A percentile compares a stretch with the other conserved stretches of the same genome.
These are phyloP conservation scores for Closterium sp. DNA, from an alignment of 139 green algal species.

Conservation along the genomic window DNA sequence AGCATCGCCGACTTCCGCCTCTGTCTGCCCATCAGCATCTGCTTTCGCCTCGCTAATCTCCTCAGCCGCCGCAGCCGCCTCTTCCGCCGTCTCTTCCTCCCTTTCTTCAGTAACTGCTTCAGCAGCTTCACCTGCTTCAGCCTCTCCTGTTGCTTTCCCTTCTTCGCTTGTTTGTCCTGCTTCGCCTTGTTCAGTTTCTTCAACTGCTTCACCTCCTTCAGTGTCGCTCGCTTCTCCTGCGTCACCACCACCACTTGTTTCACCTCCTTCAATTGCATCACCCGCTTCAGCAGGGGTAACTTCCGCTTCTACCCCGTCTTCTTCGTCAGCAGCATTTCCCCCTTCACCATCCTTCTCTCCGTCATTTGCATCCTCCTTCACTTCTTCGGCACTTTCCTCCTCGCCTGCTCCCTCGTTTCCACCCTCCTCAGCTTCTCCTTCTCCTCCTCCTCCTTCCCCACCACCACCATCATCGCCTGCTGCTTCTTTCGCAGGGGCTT, in stretches of 20 bases:
- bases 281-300: neutral
- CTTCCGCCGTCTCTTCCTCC: neutral
- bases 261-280: neutral
- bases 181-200: neutral
- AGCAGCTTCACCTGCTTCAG: neutral
- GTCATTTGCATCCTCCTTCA: neutral
- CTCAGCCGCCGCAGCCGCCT: neutral
- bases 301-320: neutral
- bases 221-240: neutral
- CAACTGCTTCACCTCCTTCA: neutral
- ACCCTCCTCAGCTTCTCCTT: neutral
- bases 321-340: neutral
- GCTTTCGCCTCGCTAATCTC: neutral
- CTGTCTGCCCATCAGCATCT: neutral
- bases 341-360: neutral
- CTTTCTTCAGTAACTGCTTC: neutral
- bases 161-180: neutral
- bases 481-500: neutral
- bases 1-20: neutral
- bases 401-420: neutral
- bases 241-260: neutral
- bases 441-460: neutral
- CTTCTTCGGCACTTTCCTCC: neutral
- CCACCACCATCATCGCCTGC: neutral
- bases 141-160: neutral